phyloP scores from a whole-genome alignment of 371 early-diverging fungal genomes.

The Circinella minor region DNA sequence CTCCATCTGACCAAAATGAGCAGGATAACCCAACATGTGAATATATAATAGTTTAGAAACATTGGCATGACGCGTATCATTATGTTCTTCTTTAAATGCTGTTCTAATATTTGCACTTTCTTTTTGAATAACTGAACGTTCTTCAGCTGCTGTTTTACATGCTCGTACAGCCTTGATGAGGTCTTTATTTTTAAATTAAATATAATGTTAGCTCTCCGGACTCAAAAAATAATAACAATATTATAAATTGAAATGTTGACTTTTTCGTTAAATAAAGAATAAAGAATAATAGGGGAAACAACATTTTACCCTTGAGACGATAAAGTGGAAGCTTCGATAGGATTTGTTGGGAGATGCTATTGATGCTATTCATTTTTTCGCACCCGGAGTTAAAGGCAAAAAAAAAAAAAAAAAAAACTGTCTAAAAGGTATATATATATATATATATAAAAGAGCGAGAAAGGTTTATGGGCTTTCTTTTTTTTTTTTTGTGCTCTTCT shows the following conservation, averaged over 20 bases:
- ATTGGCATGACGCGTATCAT: slow-evolving; percentile 85
- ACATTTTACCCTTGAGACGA: slow-evolving; percentile 46
- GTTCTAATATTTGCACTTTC: slow-evolving; percentile 97
- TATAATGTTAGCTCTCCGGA: neutral
- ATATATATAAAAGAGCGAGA: too few relatives aligned
- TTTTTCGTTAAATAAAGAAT: too few relatives aligned
- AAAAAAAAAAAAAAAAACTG: too few relatives aligned
- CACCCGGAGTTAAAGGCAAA: neutral
- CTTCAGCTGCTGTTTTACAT: slow-evolving; percentile 98
- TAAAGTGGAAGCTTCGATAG: slow-evolving; percentile 55
- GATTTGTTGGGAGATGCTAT: slow-evolving; percentile 58
- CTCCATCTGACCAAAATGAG: slow-evolving; percentile 98
- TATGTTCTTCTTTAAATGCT: slow-evolving; percentile 89
- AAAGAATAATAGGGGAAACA: too few relatives aligned
- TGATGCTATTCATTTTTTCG: slow-evolving; percentile 53
- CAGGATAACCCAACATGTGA: slow-evolving; percentile 97
- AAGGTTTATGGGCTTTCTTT: too few relatives aligned
- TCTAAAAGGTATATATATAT: too few relatives aligned
- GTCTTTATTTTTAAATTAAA: slow-evolving; percentile 52
- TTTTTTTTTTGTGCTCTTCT: too few relatives aligned
- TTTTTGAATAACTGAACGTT: slow-evolving; percentile 94
- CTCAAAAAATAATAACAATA: neutral
- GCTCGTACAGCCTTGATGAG: slow-evolving; percentile 95
- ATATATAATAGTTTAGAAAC: slow-evolving; percentile 96
- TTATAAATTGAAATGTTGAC: neutral